A percentile compares a stretch with the other conserved stretches of the same genome.
phyloP scores from a whole-genome alignment of 2,329 filamentous ascomycete genomes.

The Pseudofabraea citricarpa region DNA sequence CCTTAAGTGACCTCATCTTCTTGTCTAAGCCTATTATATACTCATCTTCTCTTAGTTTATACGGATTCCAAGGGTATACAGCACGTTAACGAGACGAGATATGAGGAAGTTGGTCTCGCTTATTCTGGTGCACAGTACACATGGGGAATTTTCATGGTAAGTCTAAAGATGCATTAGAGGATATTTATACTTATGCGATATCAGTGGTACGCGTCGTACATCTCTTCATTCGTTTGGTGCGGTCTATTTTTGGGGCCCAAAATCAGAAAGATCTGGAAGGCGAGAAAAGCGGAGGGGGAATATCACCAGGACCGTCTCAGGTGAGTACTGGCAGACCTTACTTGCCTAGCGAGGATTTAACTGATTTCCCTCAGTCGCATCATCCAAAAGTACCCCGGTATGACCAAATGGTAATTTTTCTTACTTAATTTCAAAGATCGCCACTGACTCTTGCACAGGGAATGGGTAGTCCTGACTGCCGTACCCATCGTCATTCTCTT shows the following conservation, averaged over 20 bases:
- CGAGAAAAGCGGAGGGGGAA: not conserved
- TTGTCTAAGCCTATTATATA: not conserved
- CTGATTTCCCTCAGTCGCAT: not conserved
- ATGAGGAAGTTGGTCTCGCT: not conserved
- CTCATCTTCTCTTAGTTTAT: not conserved
- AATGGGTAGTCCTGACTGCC: not conserved
- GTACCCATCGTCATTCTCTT: not conserved
- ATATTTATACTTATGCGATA: not conserved
- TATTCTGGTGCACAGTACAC: not conserved
- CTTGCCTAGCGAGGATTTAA: not conserved
- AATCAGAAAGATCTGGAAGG: not conserved
- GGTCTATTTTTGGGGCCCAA: constrained; percentile 1
- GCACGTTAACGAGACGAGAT: constrained; percentile 1
- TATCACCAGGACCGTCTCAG: not conserved
- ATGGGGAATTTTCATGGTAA: constrained; percentile 1
- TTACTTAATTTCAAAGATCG: not conserved
- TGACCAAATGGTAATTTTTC: not conserved
- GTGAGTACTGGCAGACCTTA: not conserved
- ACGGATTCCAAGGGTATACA: not conserved
- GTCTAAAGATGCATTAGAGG: not conserved
- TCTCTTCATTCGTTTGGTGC: not conserved
- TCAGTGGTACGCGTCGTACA: constrained; percentile 1
- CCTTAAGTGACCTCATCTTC: not conserved
- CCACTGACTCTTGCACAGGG: not conserved
- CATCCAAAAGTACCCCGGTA: not conserved